Evolutionary conservation across 148 eudicot species (phyloP).

Genomic region (Heliamphora exappendiculata): DNA sequence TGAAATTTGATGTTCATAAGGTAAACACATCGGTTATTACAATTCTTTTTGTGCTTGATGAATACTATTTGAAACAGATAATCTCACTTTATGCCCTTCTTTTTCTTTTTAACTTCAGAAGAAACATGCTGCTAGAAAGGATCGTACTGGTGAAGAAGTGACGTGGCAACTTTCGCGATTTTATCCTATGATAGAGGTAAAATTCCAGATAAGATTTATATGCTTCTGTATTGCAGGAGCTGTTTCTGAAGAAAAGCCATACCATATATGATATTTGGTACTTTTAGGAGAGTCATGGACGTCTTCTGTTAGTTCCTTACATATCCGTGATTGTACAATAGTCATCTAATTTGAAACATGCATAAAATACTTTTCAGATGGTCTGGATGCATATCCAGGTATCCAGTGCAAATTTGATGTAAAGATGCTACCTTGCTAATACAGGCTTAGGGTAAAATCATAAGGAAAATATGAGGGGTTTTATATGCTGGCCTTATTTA

Average conservation of each 20-base stretch:
- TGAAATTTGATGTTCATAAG: constrained; percentile 81
- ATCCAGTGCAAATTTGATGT: neutral
- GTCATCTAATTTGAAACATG: neutral
- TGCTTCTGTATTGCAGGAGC: neutral
- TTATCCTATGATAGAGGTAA: constrained; percentile 92
- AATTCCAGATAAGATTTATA: neutral
- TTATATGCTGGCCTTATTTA: neutral
- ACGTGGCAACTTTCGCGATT: constrained; percentile 86
- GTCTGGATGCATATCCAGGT: neutral
- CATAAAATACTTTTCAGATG: neutral
- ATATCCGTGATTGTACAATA: neutral
- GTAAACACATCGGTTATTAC: constrained; percentile 24
- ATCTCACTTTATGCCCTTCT: neutral
- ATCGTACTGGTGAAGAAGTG: constrained; percentile 71
- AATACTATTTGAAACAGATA: neutral
- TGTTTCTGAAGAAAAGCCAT: neutral
- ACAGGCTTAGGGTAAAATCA: neutral
- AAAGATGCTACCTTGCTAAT: neutral
- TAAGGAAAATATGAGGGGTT: neutral
- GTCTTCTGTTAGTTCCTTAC: neutral
- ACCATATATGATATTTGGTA: neutral
- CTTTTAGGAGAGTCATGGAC: neutral
- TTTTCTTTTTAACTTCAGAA: constrained; percentile 32
- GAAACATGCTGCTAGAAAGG: constrained; percentile 83
- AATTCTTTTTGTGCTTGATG: constrained; percentile 10